A percentile compares a stretch with the other conserved stretches of the same genome.
Evolutionary conservation across 2,329 filamentous ascomycete genomes (phyloP).

Genomic region (Dactylellina drechsleri): DNA sequence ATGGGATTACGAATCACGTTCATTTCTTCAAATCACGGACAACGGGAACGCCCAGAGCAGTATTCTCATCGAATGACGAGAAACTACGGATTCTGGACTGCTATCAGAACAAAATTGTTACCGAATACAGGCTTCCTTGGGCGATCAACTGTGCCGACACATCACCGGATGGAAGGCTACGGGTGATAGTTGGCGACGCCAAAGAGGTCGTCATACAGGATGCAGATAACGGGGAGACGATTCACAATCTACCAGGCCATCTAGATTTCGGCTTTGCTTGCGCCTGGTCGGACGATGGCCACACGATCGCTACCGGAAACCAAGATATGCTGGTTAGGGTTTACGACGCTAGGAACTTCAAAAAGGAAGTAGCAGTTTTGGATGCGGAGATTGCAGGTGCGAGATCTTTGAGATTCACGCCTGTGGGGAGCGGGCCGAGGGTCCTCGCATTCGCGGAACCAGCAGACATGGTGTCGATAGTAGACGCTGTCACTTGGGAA

Average conservation of each 20-base stretch:
- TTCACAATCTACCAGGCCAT: constrained; percentile 72
- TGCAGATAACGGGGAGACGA: constrained; percentile 71
- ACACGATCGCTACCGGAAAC: constrained; percentile 78
- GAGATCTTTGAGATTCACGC: constrained; percentile 76
- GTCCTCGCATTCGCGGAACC: constrained; percentile 79
- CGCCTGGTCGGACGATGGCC: constrained; percentile 81
- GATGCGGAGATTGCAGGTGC: constrained; percentile 75
- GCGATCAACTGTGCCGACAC: constrained; percentile 78
- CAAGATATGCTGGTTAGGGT: constrained; percentile 79
- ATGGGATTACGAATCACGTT: constrained; percentile 74
- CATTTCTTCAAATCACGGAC: constrained; percentile 69
- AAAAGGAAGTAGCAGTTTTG: constrained; percentile 68
- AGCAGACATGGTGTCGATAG: constrained; percentile 76
- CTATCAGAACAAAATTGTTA: constrained; percentile 69
- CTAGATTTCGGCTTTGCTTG: constrained; percentile 79
- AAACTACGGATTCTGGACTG: constrained; percentile 71
- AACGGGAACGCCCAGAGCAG: constrained; percentile 67
- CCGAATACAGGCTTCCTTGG: constrained; percentile 68
- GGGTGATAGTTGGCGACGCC: constrained; percentile 77
- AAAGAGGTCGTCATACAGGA: constrained; percentile 74
- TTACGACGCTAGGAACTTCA: constrained; percentile 80
- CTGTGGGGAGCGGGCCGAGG: constrained; percentile 73
- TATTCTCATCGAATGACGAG: constrained; percentile 73
- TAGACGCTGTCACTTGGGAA: constrained; percentile 72
- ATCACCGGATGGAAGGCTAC: constrained; percentile 76